These are phyloP conservation scores for Epichloe typhina DNA, from an alignment of 2,329 filamentous ascomycete genomes.

Conservation along the genomic window DNA sequence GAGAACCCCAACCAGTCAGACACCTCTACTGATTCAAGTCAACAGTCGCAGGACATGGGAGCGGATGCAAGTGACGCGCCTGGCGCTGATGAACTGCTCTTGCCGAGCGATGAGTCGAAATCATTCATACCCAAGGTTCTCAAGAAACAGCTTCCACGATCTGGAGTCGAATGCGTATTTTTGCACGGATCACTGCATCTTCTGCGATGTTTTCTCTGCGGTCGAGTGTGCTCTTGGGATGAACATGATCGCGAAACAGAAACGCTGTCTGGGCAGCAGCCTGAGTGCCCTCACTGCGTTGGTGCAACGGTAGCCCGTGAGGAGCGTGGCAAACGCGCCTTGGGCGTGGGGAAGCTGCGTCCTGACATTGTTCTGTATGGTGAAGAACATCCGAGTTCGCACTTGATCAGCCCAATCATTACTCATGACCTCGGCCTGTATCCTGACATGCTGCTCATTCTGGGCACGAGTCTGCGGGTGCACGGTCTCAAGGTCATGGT, in stretches of 20 bases:
- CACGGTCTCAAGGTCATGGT: slow-evolving; percentile 61
- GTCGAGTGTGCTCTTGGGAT: slow-evolving; percentile 46
- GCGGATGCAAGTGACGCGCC: slow-evolving; percentile 6
- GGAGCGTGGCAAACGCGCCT: slow-evolving; percentile 51
- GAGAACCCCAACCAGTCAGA: slow-evolving; percentile 6
- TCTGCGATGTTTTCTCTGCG: slow-evolving; percentile 51
- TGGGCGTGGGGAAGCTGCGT: slow-evolving; percentile 53
- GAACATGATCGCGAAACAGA: slow-evolving; percentile 39
- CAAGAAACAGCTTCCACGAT: slow-evolving; percentile 17
- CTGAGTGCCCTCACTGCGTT: slow-evolving; percentile 52
- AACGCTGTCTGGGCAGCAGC: slow-evolving; percentile 50
- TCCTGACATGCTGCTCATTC: slow-evolving; percentile 55
- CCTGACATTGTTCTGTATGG: slow-evolving; percentile 65
- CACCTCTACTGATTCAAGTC: slow-evolving; percentile 2
- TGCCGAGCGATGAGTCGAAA: slow-evolving; percentile 10
- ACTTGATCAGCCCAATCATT: slow-evolving; percentile 54
- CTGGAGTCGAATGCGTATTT: slow-evolving; percentile 53
- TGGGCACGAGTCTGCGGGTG: slow-evolving; percentile 58
- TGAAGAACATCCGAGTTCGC: slow-evolving; percentile 56
- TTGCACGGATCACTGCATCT: slow-evolving; percentile 55
- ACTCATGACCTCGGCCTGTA: slow-evolving; percentile 52
- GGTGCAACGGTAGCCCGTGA: slow-evolving; percentile 48
- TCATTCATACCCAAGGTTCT: background rate
- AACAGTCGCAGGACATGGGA: slow-evolving; percentile 3
- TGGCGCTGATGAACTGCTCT: slow-evolving; percentile 9